Evolutionary conservation across 495 filamentous ascomycete species (phyloP).

Genomic region (Xylaria curta): DNA sequence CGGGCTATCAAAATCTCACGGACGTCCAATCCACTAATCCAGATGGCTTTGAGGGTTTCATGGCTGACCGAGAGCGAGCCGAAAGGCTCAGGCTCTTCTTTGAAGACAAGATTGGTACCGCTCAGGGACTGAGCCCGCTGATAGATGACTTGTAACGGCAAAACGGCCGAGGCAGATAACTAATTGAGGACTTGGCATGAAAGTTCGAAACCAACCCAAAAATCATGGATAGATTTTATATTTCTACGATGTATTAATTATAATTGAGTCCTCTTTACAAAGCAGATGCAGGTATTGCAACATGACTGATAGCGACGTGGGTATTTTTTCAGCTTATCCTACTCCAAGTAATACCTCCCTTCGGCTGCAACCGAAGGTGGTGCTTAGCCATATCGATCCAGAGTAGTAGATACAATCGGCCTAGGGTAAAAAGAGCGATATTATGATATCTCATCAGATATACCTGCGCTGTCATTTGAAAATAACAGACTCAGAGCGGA

Average conservation of each 20-base stretch:
- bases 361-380: too few relatives aligned
- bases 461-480: too few relatives aligned
- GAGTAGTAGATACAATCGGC: too few relatives aligned
- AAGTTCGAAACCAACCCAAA: background rate
- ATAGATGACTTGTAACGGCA: slow-evolving; percentile 35
- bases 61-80: slow-evolving; percentile 36
- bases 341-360: too few relatives aligned
- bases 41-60: slow-evolving; percentile 39
- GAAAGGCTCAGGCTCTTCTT: slow-evolving; percentile 42
- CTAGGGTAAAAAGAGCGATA: too few relatives aligned
- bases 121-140: slow-evolving; percentile 41
- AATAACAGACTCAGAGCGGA: too few relatives aligned
- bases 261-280: background rate
- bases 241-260: background rate
- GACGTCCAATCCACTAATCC: slow-evolving; percentile 36
- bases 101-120: slow-evolving; percentile 39
- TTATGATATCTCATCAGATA: too few relatives aligned
- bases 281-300: background rate
- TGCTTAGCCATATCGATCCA: too few relatives aligned
- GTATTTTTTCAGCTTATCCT: too few relatives aligned
- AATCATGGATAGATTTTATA: background rate
- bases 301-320: too few relatives aligned
- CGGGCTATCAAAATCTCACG: slow-evolving; percentile 26
- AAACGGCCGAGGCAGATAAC: background rate
- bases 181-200: background rate